Percentiles rank a stretch among this genome's conserved stretches.
Evolutionary conservation across 2,329 filamentous ascomycete species (phyloP).

Genomic region (Cordyceps tenuipes): DNA sequence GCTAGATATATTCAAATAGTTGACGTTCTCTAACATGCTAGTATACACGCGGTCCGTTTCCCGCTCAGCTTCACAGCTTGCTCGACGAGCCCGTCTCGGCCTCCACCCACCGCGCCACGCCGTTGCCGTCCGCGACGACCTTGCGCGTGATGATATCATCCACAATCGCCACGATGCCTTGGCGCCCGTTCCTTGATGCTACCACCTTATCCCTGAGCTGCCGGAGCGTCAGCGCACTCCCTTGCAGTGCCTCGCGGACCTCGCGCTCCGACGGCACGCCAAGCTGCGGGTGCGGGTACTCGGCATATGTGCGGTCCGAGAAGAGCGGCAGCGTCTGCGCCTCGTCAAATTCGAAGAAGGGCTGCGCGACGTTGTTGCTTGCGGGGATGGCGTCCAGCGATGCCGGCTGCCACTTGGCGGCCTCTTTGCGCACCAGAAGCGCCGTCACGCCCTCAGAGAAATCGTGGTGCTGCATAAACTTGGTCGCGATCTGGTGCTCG

Average conservation of each 20-base stretch:
- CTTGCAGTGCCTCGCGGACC: conserved; percentile 37
- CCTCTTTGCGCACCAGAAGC: conserved; percentile 61
- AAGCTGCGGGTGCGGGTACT: conserved; percentile 65
- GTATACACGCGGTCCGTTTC: conserved; percentile 8
- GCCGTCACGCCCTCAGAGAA: conserved; percentile 88
- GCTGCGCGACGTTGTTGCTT: conserved; percentile 45
- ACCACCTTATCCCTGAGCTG: conserved; percentile 59
- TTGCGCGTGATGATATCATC: conserved; percentile 59
- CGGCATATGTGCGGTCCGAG: conserved; percentile 51
- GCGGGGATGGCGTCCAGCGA: conserved; percentile 58
- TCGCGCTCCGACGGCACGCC: conserved; percentile 67
- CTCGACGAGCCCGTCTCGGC: conserved; percentile 24
- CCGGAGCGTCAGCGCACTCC: conserved; percentile 34
- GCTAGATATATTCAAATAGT: neutral
- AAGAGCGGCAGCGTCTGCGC: conserved; percentile 50
- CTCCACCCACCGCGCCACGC: conserved; percentile 32
- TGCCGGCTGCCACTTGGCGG: conserved; percentile 68
- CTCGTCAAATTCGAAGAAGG: conserved; percentile 57
- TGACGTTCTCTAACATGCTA: neutral
- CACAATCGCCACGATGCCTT: conserved; percentile 61
- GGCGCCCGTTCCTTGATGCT: conserved; percentile 50
- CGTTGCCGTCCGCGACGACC: conserved; percentile 39
- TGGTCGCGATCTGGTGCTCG: conserved; percentile 74
- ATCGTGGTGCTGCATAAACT: conserved; percentile 87
- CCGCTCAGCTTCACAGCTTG: conserved; percentile 19